Conservation (phyloP, 371 early-diverging fungal species). For the Mucor saturninus region DNA sequence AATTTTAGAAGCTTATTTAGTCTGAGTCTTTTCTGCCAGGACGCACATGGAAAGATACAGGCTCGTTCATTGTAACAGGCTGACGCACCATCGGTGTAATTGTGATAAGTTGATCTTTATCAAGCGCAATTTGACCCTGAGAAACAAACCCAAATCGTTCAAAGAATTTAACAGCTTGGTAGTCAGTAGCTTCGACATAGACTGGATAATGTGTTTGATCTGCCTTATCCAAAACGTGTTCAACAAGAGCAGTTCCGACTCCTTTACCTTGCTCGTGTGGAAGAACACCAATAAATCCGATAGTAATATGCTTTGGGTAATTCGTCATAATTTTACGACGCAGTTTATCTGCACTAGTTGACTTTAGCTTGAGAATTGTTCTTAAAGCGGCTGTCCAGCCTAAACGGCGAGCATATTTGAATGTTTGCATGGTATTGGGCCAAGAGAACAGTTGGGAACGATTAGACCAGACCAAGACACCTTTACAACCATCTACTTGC, state of each 20-base stretch:
- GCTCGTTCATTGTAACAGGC: conserved; percentile 23
- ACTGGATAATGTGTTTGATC: conserved; percentile 91
- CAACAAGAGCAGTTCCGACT: conserved; percentile 39
- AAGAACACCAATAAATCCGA: conserved; percentile 49
- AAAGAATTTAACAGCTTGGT: conserved; percentile 79
- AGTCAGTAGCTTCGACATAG: conserved; percentile 77
- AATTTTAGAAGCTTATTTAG: neutral
- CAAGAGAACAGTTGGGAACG: conserved; percentile 31
- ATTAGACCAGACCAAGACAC: conserved; percentile 52
- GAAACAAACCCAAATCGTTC: conserved; percentile 41
- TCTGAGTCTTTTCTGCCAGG: conserved; percentile 43
- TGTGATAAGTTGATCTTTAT: conserved; percentile 18
- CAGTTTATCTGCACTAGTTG: conserved; percentile 34
- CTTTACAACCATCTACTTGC: conserved; percentile 52
- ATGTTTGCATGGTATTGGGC: conserved; percentile 31
- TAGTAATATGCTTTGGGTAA: conserved; percentile 29
- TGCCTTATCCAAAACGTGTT: conserved; percentile 45
- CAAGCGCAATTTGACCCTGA: conserved; percentile 24
- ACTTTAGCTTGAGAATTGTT: conserved; percentile 30
- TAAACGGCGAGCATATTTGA: conserved; percentile 37
- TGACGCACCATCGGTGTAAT: conserved; percentile 42
- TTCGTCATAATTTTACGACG: conserved; percentile 38
- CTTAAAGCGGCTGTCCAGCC: conserved; percentile 34
- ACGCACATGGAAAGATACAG: conserved; percentile 37
- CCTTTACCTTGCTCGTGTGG: conserved; percentile 53